Conservation (phyloP, 257 asterid species). For the Ehretia macrophylla region DNA sequence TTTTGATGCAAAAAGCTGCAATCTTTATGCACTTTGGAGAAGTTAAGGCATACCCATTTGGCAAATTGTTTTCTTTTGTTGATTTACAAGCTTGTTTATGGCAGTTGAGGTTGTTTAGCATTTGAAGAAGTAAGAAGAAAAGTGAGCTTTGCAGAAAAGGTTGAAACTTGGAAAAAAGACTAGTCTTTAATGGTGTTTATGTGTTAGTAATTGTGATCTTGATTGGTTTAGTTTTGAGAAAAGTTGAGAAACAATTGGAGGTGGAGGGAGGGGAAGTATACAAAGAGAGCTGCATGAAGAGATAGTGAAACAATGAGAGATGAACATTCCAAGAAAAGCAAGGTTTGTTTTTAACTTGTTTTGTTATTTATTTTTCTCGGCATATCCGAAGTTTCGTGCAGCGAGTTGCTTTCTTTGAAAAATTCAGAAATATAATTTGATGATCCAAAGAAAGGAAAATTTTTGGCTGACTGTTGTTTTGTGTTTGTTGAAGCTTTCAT, state of each 20-base stretch:
- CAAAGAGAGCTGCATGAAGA: constrained; percentile 60
- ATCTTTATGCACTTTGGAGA: constrained; percentile 21
- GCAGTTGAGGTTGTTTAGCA: background rate
- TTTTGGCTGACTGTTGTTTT: constrained; percentile 37
- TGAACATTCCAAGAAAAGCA: constrained; percentile 77
- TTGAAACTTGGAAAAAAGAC: constrained; percentile 10
- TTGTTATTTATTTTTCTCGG: background rate
- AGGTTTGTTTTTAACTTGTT: constrained; percentile 38
- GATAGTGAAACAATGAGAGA: constrained; percentile 73
- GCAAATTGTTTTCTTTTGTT: constrained; percentile 9
- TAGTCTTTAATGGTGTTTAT: constrained; percentile 1
- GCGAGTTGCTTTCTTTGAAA: background rate
- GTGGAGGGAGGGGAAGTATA: constrained; percentile 25
- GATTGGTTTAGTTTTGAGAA: constrained; percentile 11
- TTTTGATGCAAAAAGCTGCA: constrained; percentile 25
- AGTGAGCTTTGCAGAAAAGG: constrained; percentile 17
- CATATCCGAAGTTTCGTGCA: background rate
- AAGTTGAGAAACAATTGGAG: constrained; percentile 27
- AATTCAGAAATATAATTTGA: constrained; percentile 11
- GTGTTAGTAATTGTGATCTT: constrained; percentile 6
- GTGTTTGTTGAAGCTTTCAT: constrained; percentile 69
- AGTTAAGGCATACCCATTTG: constrained; percentile 33
- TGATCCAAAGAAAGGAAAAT: background rate
- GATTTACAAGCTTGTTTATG: background rate
- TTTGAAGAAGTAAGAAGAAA: constrained; percentile 7